phyloP scores from a whole-genome alignment of 129 eudicot species.

The Lonicera japonica region DNA sequence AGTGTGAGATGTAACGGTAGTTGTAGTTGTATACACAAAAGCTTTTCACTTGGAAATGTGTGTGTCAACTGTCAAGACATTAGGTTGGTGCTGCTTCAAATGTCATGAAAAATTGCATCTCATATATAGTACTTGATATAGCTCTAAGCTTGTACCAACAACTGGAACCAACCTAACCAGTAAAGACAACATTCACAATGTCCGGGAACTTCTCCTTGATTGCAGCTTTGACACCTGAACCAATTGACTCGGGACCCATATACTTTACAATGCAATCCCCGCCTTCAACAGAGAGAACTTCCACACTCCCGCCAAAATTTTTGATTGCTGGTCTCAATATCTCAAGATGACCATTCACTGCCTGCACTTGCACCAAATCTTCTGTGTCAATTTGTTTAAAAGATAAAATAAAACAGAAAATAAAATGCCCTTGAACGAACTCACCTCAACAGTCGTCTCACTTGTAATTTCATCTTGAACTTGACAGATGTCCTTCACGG shows the following conservation, averaged over 20 bases:
- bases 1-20: neutral
- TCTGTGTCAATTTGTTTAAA: neutral
- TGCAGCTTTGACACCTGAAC: conserved; percentile 87
- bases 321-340: conserved; percentile 84
- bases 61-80: too few species aligned
- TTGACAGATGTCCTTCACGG: conserved; percentile 72
- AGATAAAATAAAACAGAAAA: too few species aligned
- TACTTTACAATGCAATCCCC: conserved; percentile 76
- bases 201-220: conserved; percentile 93
- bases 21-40: neutral
- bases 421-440: neutral
- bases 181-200: conserved; percentile 61
- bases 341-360: conserved; percentile 73
- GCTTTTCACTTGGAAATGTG: neutral
- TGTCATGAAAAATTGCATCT: neutral
- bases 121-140: too few species aligned
- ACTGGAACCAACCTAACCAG: conserved; percentile 17
- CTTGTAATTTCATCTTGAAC: conserved; percentile 51
- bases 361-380: conserved; percentile 52
- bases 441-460: conserved; percentile 71
- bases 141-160: too few species aligned
- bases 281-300: conserved; percentile 53
- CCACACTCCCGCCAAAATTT: conserved; percentile 88
- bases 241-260: conserved; percentile 77
- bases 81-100: neutral